Evolutionary conservation across 805 yeast genomes (phyloP).

Genomic region (Saccharomycopsis selenospora): DNA sequence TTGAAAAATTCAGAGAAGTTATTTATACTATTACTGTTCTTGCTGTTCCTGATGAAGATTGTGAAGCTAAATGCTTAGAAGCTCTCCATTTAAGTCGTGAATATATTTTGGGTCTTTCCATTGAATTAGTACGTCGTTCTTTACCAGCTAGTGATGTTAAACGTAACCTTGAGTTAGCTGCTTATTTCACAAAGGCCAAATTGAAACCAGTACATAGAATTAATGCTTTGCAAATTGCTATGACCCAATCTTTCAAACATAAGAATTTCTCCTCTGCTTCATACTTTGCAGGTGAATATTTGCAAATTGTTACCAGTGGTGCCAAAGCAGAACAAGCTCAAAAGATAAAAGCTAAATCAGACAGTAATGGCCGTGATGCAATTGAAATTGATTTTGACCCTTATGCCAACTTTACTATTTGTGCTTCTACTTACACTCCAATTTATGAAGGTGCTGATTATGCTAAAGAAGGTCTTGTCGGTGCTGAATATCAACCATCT

Average conservation of each 20-base stretch:
- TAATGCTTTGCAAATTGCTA: conserved; percentile 89
- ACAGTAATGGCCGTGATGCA: conserved; percentile 74
- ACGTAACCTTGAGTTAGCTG: conserved; percentile 90
- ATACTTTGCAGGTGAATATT: conserved; percentile 78
- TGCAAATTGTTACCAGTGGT: conserved; percentile 63
- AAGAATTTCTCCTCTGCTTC: conserved; percentile 87
- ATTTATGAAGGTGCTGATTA: conserved; percentile 69
- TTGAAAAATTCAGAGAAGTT: conserved; percentile 68
- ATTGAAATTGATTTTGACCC: conserved; percentile 90
- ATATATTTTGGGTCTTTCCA: conserved; percentile 85
- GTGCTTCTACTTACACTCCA: conserved; percentile 83
- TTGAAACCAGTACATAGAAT: conserved; percentile 77
- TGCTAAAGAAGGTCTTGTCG: conserved; percentile 77
- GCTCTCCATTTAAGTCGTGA: conserved; percentile 72
- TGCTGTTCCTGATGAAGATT: conserved; percentile 65
- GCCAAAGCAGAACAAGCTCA: conserved; percentile 84
- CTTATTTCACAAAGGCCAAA: conserved; percentile 84
- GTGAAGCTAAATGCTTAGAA: conserved; percentile 68
- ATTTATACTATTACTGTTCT: conserved; percentile 68
- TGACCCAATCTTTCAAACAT: conserved; percentile 83
- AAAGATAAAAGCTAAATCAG: conserved; percentile 75
- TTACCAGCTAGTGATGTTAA: conserved; percentile 64
- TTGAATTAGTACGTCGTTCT: conserved; percentile 83
- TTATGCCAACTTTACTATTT: conserved; percentile 82
- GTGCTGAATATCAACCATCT: conserved; percentile 73